Conservation (phyloP, 805 yeast species). For the Monosporozyma yasuniensis region DNA sequence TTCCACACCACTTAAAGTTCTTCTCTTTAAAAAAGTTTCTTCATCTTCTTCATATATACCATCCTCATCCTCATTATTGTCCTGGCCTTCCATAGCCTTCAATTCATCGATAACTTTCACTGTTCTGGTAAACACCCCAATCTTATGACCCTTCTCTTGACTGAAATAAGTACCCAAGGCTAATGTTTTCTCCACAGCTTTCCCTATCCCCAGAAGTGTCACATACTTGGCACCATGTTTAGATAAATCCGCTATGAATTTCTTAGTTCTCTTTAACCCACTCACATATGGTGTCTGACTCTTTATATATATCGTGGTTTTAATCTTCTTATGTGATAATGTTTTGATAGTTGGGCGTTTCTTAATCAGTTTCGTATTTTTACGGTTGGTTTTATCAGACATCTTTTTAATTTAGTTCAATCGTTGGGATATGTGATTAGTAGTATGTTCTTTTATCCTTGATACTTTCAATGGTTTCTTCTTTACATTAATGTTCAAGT, state of each 20-base stretch:
- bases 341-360: conserved; percentile 22
- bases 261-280: conserved; percentile 56
- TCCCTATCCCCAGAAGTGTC: conserved; percentile 68
- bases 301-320: conserved; percentile 49
- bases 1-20: conserved; percentile 38
- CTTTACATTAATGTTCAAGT: too few relatives aligned
- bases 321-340: conserved; percentile 35
- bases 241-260: conserved; percentile 38
- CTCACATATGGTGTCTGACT: conserved; percentile 63
- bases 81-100: conserved; percentile 25
- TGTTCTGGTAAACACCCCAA: conserved; percentile 57
- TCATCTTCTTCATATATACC: conserved; percentile 26
- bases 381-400: neutral
- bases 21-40: conserved; percentile 27
- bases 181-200: conserved; percentile 54
- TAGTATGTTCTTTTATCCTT: too few relatives aligned
- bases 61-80: conserved; percentile 11
- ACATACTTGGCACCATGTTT: conserved; percentile 37
- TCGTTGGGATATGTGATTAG: too few relatives aligned
- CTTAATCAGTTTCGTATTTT: conserved; percentile 3
- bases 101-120: conserved; percentile 69
- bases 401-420: too few relatives aligned
- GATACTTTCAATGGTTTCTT: too few relatives aligned
- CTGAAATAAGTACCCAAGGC: conserved; percentile 54
- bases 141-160: conserved; percentile 38